These are phyloP conservation scores for Vaccinium darrowii DNA, from an alignment of 148 eudicot species.

Conservation along the genomic window DNA sequence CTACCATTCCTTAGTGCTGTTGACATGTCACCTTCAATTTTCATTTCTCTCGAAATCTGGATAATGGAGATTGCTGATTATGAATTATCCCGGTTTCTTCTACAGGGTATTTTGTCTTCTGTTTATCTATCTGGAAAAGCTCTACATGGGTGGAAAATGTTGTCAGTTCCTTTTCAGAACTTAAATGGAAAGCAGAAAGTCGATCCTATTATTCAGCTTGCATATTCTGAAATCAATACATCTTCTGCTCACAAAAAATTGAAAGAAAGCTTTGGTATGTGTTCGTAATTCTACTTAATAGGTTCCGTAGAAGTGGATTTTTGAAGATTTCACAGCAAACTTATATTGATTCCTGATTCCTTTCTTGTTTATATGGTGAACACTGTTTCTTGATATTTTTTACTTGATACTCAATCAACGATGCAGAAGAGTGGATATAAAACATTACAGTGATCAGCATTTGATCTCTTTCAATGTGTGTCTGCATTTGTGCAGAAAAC, in stretches of 20 bases:
- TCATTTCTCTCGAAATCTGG: not conserved
- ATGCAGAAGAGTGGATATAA: not conserved
- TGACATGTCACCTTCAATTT: not conserved
- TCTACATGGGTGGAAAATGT: conserved; percentile 76
- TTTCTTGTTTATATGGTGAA: not conserved
- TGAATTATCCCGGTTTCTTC: conserved; percentile 18
- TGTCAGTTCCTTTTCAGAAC: conserved; percentile 53
- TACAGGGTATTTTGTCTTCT: conserved; percentile 80
- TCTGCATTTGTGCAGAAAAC: conserved; percentile 32
- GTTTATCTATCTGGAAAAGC: conserved; percentile 58
- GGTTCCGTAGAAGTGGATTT: not conserved
- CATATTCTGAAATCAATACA: conserved; percentile 23
- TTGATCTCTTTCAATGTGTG: conserved; percentile 1
- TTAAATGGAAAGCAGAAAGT: conserved; percentile 38
- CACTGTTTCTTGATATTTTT: conserved; percentile 4
- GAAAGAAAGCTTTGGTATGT: conserved; percentile 32
- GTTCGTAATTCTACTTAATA: conserved; percentile 15
- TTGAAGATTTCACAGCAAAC: not conserved
- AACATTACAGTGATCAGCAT: not conserved
- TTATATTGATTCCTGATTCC: not conserved
- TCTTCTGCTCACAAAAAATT: conserved; percentile 34
- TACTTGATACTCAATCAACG: conserved; percentile 4
- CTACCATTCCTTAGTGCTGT: not conserved
- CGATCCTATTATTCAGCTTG: conserved; percentile 30
- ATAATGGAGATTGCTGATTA: not conserved